Evolutionary conservation across 345 rosid genomes (phyloP).

Genomic region (Dipteronia dyeriana): DNA sequence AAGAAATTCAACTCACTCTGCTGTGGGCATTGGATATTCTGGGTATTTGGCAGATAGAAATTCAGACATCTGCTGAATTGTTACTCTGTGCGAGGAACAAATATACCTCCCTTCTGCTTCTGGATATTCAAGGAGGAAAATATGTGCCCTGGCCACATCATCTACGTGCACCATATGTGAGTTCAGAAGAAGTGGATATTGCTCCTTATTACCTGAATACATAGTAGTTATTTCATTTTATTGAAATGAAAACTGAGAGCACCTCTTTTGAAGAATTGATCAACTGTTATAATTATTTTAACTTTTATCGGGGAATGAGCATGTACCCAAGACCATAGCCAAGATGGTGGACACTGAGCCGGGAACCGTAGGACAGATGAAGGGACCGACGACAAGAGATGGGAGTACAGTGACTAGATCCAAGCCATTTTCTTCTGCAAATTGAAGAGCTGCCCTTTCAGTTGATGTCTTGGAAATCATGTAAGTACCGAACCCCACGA

Average conservation of each 20-base stretch:
- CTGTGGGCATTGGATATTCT: slow-evolving; percentile 22
- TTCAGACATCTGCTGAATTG: slow-evolving; percentile 25
- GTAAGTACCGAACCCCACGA: slow-evolving; percentile 1
- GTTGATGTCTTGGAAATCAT: slow-evolving; percentile 31
- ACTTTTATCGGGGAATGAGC: neutral
- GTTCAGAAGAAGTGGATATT: neutral
- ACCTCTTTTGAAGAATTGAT: too few species aligned
- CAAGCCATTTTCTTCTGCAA: slow-evolving; percentile 31
- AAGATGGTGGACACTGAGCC: slow-evolving; percentile 18
- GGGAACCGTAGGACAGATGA: slow-evolving; percentile 34
- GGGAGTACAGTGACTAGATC: slow-evolving; percentile 41
- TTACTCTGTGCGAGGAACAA: slow-evolving; percentile 29
- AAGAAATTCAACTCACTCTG: slow-evolving; percentile 25
- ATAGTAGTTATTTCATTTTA: neutral
- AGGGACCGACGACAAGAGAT: slow-evolving; percentile 37
- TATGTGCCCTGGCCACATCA: slow-evolving; percentile 44
- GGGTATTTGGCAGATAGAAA: slow-evolving; percentile 38
- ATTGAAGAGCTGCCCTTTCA: slow-evolving; percentile 37
- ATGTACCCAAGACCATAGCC: slow-evolving; percentile 33
- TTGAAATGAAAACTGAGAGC: neutral
- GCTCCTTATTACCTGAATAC: neutral
- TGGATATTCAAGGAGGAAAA: slow-evolving; percentile 38
- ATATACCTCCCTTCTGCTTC: slow-evolving; percentile 43
- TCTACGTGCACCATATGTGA: slow-evolving; percentile 35
- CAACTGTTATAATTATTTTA: neutral